These are phyloP conservation scores for Cymbomonas tetramitiformis DNA, from an alignment of 139 green algal genomes.

Conservation along the genomic window DNA sequence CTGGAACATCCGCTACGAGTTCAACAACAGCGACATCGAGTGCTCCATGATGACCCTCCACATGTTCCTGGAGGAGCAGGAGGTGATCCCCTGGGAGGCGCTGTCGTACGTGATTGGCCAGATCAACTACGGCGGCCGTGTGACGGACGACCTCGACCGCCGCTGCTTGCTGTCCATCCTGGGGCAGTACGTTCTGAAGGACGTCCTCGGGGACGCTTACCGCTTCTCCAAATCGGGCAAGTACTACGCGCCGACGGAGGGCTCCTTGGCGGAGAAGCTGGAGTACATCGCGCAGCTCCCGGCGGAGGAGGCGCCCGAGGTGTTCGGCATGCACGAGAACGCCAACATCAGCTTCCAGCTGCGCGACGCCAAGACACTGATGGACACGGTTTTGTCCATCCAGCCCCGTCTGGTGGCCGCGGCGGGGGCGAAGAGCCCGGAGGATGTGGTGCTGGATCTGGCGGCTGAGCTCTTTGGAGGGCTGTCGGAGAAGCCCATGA, in stretches of 20 bases:
- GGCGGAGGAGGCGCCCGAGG: constrained; percentile 48
- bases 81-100: constrained; percentile 54
- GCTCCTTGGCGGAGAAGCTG: constrained; percentile 34
- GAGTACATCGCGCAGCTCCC: constrained; percentile 49
- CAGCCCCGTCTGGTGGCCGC: constrained; percentile 38
- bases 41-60: constrained; percentile 51
- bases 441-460: constrained; percentile 44
- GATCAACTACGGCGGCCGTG: constrained; percentile 78
- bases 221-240: constrained; percentile 37
- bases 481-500: constrained; percentile 24
- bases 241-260: constrained; percentile 36
- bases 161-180: constrained; percentile 57
- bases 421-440: constrained; percentile 26
- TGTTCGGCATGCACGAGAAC: constrained; percentile 79
- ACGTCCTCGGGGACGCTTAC: constrained; percentile 43
- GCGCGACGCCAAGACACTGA: constrained; percentile 45
- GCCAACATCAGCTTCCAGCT: constrained; percentile 66
- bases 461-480: constrained; percentile 33
- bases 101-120: constrained; percentile 65
- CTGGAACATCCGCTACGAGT: constrained; percentile 81
- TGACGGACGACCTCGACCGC: constrained; percentile 72
- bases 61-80: constrained; percentile 54
- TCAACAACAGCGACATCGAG: constrained; percentile 67
- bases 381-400: constrained; percentile 54
- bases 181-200: constrained; percentile 42